phyloP scores from a whole-genome alignment of 352 stramenopile genomes.

The Globisporangium megalacanthum region DNA sequence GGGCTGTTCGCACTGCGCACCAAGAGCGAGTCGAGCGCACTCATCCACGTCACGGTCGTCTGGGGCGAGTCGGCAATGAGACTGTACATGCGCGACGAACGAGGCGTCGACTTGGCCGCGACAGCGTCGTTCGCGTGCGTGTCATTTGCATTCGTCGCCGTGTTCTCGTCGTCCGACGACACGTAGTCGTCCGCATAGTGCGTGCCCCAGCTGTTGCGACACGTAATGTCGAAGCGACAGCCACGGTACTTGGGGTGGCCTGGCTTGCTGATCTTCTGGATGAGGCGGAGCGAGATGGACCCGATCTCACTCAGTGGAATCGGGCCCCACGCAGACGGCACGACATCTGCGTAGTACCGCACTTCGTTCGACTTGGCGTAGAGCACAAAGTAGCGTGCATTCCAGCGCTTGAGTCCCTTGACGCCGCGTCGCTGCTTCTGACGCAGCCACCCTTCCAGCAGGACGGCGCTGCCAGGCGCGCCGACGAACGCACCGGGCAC shows the following conservation, averaged over 20 bases:
- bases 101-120: conserved; percentile 34
- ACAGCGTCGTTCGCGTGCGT: not conserved
- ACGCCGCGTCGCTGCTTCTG: conserved; percentile 77
- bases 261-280: conserved; percentile 76
- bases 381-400: conserved; percentile 76
- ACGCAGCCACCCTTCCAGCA: conserved; percentile 74
- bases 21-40: conserved; percentile 66
- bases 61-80: conserved; percentile 75
- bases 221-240: conserved; percentile 82
- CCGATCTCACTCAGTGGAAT: conserved; percentile 76
- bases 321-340: conserved; percentile 68
- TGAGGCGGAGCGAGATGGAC: conserved; percentile 74
- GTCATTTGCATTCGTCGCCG: conserved; percentile 18
- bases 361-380: conserved; percentile 72
- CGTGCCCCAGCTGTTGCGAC: conserved; percentile 69
- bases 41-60: conserved; percentile 65
- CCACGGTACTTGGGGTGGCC: conserved; percentile 78
- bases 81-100: conserved; percentile 66
- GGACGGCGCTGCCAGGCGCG: conserved; percentile 51
- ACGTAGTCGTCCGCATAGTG: conserved; percentile 79
- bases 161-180: conserved; percentile 66
- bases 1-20: conserved; percentile 72
- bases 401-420: conserved; percentile 84
- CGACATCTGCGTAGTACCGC: conserved; percentile 76
- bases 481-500: conserved; percentile 42